phyloP scores from a whole-genome alignment of 495 filamentous ascomycete species.

The Penicillium steckii region DNA sequence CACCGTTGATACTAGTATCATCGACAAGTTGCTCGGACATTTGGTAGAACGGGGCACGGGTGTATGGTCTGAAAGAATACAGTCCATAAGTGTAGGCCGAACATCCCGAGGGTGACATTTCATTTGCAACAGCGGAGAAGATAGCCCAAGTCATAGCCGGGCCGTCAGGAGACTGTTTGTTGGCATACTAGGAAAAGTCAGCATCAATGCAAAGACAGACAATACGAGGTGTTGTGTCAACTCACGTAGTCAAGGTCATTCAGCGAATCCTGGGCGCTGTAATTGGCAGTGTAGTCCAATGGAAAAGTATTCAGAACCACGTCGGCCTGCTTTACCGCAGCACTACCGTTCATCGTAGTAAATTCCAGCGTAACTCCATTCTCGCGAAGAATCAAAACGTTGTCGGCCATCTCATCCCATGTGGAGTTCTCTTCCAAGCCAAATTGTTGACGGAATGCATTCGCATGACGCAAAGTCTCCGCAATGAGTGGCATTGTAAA shows the following conservation, averaged over 20 bases:
- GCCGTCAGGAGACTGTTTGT: conserved; percentile 60
- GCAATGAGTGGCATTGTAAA: conserved; percentile 71
- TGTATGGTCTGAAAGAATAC: conserved; percentile 57
- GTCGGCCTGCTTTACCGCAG: conserved; percentile 65
- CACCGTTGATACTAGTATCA: conserved; percentile 61
- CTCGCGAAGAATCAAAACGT: conserved; percentile 52
- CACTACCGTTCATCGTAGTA: conserved; percentile 60
- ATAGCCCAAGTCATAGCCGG: conserved; percentile 70
- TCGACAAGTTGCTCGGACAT: conserved; percentile 70
- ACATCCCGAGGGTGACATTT: conserved; percentile 59
- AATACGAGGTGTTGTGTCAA: neutral
- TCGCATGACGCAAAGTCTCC: conserved; percentile 54
- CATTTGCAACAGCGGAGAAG: conserved; percentile 59
- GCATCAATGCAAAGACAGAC: neutral
- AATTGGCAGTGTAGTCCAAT: conserved; percentile 53
- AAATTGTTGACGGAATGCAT: conserved; percentile 55
- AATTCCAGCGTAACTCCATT: conserved; percentile 73
- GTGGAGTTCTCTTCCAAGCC: conserved; percentile 49
- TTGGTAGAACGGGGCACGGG: conserved; percentile 51
- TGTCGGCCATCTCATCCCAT: conserved; percentile 51
- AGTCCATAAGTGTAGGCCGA: conserved; percentile 62
- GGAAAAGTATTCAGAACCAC: conserved; percentile 61
- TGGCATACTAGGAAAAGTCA: conserved; percentile 47
- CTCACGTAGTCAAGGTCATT: conserved; percentile 57
- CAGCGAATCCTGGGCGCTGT: conserved; percentile 49